Evolutionary conservation across 345 rosid species (phyloP), one percentile per base, ranked within the genome.

Genomic region (Moricandia arvensis): DNA sequence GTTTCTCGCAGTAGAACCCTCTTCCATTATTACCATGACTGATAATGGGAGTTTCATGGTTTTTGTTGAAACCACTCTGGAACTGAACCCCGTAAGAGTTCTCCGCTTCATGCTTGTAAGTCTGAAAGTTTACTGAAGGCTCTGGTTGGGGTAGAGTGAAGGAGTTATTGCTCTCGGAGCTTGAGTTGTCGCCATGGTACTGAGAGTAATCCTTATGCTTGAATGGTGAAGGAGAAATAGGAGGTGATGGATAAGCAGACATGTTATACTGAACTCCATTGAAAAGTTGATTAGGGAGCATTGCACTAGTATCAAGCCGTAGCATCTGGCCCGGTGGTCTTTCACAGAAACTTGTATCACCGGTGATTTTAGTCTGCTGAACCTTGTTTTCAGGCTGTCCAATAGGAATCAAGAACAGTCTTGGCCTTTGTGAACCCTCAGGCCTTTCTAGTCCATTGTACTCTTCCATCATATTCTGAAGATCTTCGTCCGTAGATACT

Each of bases 381-480:
- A 80, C 77, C 57, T 74, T 77, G 68, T 34, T 82, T 66, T 84
- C 88, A 63, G 57, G 72, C 62, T 86, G 90, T n/a, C 77, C 69
- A 29, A 80, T 64, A 61, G 93, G 93, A 83, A 89, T 83, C 78
- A 89, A 63, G 79, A 89, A 85, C 71, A 88, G 63, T 16, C 89
- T 58, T 45, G 87, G 87, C 75, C 86, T 84, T 77, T 83, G 90
- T 54, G 88, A 83, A 78, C 87, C 88, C 38, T 64, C 83, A 3
- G 71, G 84, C 67, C 63, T 84, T 74, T 84, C 88, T 63, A 84
- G 84, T 29, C 82, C 93, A 69, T 75, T 73, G 74, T 77, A 87
- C 78, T 89, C 93, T 71, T 87, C 90, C 8, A 87, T 83, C 90
- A 89, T 84, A 61, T 89, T 83, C 80, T 87, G 89, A 72, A 87